Evolutionary conservation across 352 stramenopile genomes (phyloP), one percentile per base, ranked within the genome.

Genomic region (Phytophthora crassamura): DNA sequence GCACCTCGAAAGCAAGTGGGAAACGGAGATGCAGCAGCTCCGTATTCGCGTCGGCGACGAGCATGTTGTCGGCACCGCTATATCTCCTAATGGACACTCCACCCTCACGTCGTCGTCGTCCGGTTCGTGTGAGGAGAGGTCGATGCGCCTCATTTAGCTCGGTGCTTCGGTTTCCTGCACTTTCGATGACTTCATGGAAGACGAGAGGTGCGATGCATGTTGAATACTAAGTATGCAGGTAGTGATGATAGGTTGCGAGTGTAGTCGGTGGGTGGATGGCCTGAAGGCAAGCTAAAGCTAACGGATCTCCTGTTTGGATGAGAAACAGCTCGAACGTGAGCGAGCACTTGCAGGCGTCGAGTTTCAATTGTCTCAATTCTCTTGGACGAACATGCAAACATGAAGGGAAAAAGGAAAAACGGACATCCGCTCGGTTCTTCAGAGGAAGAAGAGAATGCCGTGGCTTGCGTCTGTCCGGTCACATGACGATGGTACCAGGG

Each of bases 401-500:
- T 7, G 45, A 56, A 28, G 16, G 25, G 25, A 30, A 43, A 46
- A 50, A 33, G 12, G 16, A 18, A 47, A 64, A 38, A 51, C 30
- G 12, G 30, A 33, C 45, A 36, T 28, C 59, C 25, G 32, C 16
- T 42, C 2, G 41, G 16, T 47, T 20, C 14, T 15, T 22, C 38
- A 11, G 22, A 20, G 8, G 45, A 30, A 51, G 43, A 45, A 48
- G 47, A 50, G 36, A 1, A 16, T 47, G 16, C 5, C 34, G 18
- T 32, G 42, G 32, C 18, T 14, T 12, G 20, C 10, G 42, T 47
- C 48, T 32, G 63, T 16, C 32, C 22, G 35, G 25, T 75, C 64
- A 96, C 89, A 96, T 96, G 77, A 96, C 85, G 60, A 96, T 96
- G 38, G 86, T 96, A 51, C 89, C 89, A 33, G 86, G 84, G 54